phyloP scores from a whole-genome alignment of 2,329 filamentous ascomycete genomes.

The Penicillium sp. region DNA sequence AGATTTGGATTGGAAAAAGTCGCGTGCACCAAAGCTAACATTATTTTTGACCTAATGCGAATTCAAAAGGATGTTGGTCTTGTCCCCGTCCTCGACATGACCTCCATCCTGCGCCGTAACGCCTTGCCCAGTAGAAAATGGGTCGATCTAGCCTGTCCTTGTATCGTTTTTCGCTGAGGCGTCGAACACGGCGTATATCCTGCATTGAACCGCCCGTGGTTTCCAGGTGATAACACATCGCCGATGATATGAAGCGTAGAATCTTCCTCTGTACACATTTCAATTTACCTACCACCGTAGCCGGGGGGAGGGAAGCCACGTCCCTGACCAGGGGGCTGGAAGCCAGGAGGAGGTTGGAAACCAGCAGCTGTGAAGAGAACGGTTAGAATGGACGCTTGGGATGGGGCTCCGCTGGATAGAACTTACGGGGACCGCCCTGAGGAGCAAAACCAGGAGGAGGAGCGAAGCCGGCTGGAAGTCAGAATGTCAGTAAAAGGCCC shows the following conservation, averaged over 20 bases:
- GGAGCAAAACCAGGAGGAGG: slow-evolving; percentile 52
- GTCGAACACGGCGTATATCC: slow-evolving; percentile 9
- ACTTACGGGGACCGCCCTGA: slow-evolving; percentile 49
- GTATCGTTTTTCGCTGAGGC: slow-evolving; percentile 19
- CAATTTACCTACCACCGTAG: slow-evolving; percentile 47
- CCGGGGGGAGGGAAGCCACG: slow-evolving; percentile 55
- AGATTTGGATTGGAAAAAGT: slow-evolving; percentile 1
- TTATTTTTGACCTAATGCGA: slow-evolving; percentile 21
- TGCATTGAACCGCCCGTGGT: slow-evolving; percentile 14
- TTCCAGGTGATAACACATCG: slow-evolving; percentile 22
- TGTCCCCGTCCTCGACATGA: slow-evolving; percentile 31
- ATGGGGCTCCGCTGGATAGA: slow-evolving; percentile 12
- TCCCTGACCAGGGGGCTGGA: slow-evolving; percentile 66
- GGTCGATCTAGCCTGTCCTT: slow-evolving; percentile 29
- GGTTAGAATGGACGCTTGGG: slow-evolving; percentile 35
- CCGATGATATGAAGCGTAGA: slow-evolving; percentile 25
- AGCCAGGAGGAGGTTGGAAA: slow-evolving; percentile 67
- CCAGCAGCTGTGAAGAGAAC: slow-evolving; percentile 46
- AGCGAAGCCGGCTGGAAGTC: slow-evolving; percentile 45
- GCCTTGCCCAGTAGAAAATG: slow-evolving; percentile 40
- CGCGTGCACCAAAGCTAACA: slow-evolving; percentile 14
- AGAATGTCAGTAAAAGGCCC: slow-evolving; percentile 20
- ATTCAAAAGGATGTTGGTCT: slow-evolving; percentile 21
- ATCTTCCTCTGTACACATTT: slow-evolving; percentile 21
- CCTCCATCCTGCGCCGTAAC: slow-evolving; percentile 44